These are phyloP conservation scores for Rhodotorula toruloides DNA, from an alignment of 768 basidiomycete species.

Conservation along the genomic window DNA sequence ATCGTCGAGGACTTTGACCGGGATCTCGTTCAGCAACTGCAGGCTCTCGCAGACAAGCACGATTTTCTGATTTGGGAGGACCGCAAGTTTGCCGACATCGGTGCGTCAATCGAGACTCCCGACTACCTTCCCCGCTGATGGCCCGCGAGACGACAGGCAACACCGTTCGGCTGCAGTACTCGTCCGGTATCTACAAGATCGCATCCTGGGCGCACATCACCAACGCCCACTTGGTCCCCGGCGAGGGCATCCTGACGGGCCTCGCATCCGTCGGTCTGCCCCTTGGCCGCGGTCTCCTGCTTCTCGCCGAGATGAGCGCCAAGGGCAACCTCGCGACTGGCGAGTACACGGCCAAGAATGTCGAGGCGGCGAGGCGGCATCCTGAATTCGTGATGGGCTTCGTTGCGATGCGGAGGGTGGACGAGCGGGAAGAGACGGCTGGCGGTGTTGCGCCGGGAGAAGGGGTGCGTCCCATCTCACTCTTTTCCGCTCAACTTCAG, in stretches of 20 bases:
- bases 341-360: conserved; percentile 72
- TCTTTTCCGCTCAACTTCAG: no score
- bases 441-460: conserved; percentile 33
- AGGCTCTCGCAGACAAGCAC: conserved; percentile 66
- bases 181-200: conserved; percentile 84
- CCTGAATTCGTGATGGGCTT: conserved; percentile 88
- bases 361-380: conserved; percentile 76
- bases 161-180: conserved; percentile 91
- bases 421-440: conserved; percentile 53
- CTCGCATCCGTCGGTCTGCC: conserved; percentile 80
- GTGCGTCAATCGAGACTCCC: conserved; percentile 51
- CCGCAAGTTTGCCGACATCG: conserved; percentile 97
- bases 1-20: conserved; percentile 85
- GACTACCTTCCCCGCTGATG: not conserved
- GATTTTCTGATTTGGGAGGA: conserved; percentile 98
- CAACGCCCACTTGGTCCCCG: conserved; percentile 92
- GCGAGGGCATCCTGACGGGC: conserved; percentile 89
- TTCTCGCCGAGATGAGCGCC: conserved; percentile 95
- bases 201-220: conserved; percentile 94
- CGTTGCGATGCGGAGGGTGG: conserved; percentile 82
- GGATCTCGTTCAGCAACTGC: conserved; percentile 63
- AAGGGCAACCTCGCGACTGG: conserved; percentile 78
- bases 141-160: conserved; percentile 61
- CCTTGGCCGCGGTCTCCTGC: conserved; percentile 73
- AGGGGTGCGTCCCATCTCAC: conserved; percentile 40